A percentile compares a stretch with the other conserved stretches of the same genome.
These are phyloP conservation scores for Sclerotinia nivalis DNA, from an alignment of 2,329 filamentous ascomycete genomes.

Conservation along the genomic window DNA sequence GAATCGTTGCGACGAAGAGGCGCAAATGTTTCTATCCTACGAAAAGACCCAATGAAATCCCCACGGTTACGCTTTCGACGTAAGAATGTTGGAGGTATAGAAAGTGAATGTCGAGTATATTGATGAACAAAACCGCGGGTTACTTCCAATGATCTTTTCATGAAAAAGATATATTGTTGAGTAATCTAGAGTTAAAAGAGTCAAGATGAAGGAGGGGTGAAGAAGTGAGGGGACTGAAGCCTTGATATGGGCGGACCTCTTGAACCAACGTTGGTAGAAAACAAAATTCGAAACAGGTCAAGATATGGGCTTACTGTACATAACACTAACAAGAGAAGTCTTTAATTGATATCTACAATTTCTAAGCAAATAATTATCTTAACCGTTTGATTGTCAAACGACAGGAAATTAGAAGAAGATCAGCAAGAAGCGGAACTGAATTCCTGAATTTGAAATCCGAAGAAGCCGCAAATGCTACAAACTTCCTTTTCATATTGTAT, in stretches of 20 bases:
- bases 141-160: slow-evolving; percentile 16
- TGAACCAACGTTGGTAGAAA: neutral
- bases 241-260: slow-evolving; percentile 1
- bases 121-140: neutral
- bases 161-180: neutral
- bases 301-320: neutral
- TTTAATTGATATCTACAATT: neutral
- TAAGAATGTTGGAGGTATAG: neutral
- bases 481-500: neutral
- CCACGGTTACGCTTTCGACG: neutral
- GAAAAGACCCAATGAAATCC: neutral
- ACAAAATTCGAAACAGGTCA: neutral
- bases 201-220: slow-evolving; percentile 2
- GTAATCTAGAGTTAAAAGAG: neutral
- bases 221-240: neutral
- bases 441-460: neutral
- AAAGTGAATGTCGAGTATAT: neutral
- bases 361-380: neutral
- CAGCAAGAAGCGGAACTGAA: neutral
- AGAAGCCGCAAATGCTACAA: slow-evolving; percentile 2
- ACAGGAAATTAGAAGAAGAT: slow-evolving; percentile 3
- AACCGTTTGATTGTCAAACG: neutral
- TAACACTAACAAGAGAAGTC: neutral
- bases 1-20: slow-evolving; percentile 17
- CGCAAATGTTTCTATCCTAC: slow-evolving; percentile 11